phyloP scores from a whole-genome alignment of 225 moss, liverwort and hornwort genomes.

The Lunularia cruciata region DNA sequence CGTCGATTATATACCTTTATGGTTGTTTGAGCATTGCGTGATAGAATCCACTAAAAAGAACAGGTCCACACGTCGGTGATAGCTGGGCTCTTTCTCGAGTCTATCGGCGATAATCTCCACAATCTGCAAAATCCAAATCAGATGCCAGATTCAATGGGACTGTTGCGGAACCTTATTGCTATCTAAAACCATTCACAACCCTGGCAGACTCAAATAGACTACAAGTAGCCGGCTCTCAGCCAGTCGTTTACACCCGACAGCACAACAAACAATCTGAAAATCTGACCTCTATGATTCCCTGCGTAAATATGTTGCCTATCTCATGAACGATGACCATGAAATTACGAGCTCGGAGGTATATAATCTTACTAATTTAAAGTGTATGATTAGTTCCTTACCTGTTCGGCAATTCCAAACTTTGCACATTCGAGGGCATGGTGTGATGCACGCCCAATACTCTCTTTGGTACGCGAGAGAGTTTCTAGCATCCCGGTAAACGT shows the following conservation, averaged over 20 bases:
- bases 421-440: slow-evolving; percentile 98
- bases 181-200: too few relatives aligned
- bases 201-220: too few relatives aligned
- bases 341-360: too few relatives aligned
- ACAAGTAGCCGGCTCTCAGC: too few relatives aligned
- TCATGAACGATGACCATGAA: too few relatives aligned
- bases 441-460: slow-evolving; percentile 96
- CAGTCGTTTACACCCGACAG: too few relatives aligned
- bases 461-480: slow-evolving; percentile 93
- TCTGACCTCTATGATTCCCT: too few relatives aligned
- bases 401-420: slow-evolving; percentile 88
- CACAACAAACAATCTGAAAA: too few relatives aligned
- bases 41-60: slow-evolving; percentile 98
- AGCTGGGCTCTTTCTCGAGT: slow-evolving; percentile 90
- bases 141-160: neutral
- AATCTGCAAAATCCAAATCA: slow-evolving; percentile 52
- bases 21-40: slow-evolving; percentile 76
- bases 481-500: slow-evolving; percentile 98
- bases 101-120: slow-evolving; percentile 86
- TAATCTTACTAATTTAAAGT: too few relatives aligned
- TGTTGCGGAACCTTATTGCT: too few relatives aligned
- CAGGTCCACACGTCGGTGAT: slow-evolving; percentile 92
- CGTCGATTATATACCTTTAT: slow-evolving; percentile 54
- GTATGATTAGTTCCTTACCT: slow-evolving; percentile 51
- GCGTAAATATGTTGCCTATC: too few relatives aligned